Evolutionary conservation across 768 basidiomycete species (phyloP).

Genomic region (Tulasnella sp.): DNA sequence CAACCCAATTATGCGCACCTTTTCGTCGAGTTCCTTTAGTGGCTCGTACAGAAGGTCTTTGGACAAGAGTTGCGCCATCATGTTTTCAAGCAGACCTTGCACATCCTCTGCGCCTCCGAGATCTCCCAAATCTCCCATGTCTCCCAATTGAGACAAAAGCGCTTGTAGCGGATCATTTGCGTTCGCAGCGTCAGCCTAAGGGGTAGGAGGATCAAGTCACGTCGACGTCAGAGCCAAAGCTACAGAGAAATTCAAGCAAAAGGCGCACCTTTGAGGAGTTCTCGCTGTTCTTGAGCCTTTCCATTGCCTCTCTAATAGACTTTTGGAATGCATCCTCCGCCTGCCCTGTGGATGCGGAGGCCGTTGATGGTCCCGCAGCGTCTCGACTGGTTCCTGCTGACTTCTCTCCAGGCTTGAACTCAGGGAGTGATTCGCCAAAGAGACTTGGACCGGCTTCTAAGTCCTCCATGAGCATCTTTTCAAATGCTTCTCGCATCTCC

Average conservation of each 20-base stretch:
- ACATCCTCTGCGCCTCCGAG: slow-evolving; percentile 47
- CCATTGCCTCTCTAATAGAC: slow-evolving; percentile 66
- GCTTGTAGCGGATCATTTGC: slow-evolving; percentile 49
- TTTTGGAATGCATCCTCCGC: slow-evolving; percentile 57
- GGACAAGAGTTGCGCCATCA: slow-evolving; percentile 79
- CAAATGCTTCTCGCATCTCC: slow-evolving; percentile 55
- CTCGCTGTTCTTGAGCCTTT: slow-evolving; percentile 68
- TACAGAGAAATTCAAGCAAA: neutral
- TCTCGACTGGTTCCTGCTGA: slow-evolving; percentile 25
- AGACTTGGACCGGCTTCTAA: slow-evolving; percentile 45
- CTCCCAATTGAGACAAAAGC: slow-evolving; percentile 50
- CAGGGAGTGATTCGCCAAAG: neutral
- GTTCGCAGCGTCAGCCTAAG: slow-evolving; percentile 33
- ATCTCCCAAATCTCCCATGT: slow-evolving; percentile 40
- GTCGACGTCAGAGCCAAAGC: neutral
- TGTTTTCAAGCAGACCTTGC: slow-evolving; percentile 65
- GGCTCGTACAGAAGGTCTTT: slow-evolving; percentile 85
- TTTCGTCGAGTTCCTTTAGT: slow-evolving; percentile 69
- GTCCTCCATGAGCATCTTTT: slow-evolving; percentile 62
- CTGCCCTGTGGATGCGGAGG: slow-evolving; percentile 29
- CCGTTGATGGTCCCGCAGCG: slow-evolving; percentile 16
- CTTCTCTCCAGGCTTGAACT: slow-evolving; percentile 28
- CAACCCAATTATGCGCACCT: slow-evolving; percentile 40
- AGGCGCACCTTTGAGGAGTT: slow-evolving; percentile 49
- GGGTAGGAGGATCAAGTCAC: neutral